phyloP scores from a whole-genome alignment of 2,329 filamentous ascomycete species.

The Coniochaeta sp. region DNA sequence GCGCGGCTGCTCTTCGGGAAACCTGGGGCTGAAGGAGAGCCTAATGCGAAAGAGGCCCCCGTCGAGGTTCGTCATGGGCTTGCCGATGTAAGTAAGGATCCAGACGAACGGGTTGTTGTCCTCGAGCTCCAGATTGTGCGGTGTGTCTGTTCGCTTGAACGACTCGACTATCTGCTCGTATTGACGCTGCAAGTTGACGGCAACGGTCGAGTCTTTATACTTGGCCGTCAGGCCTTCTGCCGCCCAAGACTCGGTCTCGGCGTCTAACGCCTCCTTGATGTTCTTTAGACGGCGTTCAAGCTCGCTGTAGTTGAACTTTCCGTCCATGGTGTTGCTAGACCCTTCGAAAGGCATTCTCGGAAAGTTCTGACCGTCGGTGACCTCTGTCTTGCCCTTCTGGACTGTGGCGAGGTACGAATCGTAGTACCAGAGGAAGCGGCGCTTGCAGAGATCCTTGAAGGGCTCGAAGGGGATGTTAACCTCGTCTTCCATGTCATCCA shows the following conservation, averaged over 20 bases:
- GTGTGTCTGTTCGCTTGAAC: conserved; percentile 63
- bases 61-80: conserved; percentile 88
- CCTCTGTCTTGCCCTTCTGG: conserved; percentile 54
- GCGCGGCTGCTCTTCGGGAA: conserved; percentile 83
- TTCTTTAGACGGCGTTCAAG: conserved; percentile 61
- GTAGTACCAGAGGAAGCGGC: conserved; percentile 92
- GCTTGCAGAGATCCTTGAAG: conserved; percentile 85
- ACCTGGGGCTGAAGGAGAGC: conserved; percentile 72
- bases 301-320: conserved; percentile 72
- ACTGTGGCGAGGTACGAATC: conserved; percentile 75
- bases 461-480: conserved; percentile 62
- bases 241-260: conserved; percentile 68
- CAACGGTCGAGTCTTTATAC: conserved; percentile 63
- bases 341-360: conserved; percentile 84
- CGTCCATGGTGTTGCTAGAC: conserved; percentile 71
- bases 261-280: conserved; percentile 64
- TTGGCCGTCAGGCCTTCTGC: conserved; percentile 57
- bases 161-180: conserved; percentile 73
- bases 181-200: conserved; percentile 76
- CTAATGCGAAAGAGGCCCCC: conserved; percentile 81
- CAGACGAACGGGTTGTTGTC: conserved; percentile 85
- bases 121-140: conserved; percentile 69
- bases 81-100: conserved; percentile 82
- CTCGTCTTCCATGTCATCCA: conserved; percentile 43
- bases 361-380: conserved; percentile 59